Evolutionary conservation across 2,329 filamentous ascomycete species (phyloP), one percentile per base, ranked within the genome.

Genomic region (Phaeoacremonium minimum): DNA sequence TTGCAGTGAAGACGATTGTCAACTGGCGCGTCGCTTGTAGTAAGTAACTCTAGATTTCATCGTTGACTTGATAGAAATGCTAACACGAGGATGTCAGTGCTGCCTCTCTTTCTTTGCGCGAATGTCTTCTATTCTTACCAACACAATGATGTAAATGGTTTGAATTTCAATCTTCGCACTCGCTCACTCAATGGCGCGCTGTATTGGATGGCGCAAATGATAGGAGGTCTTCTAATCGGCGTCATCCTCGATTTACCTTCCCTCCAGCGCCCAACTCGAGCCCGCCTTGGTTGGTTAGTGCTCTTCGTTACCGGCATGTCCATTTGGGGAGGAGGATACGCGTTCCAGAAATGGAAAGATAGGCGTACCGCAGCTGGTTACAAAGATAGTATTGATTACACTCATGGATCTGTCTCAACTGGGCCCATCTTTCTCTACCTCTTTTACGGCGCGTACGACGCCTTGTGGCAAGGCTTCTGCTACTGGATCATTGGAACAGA

Each of bases 391-490:
- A 53, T 73, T 37, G 69, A 74, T 48, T 74, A 66, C 43, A 67
- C 56, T 9, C 48, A 64, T 19, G 69, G 67, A 26, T 44, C 56
- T 28, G 62, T 69, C 28, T 81, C 74, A 35, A 67, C 69, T 6
- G 80, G 79, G 5, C 80, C 80, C 8, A 81, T 85, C 48, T 76
- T 84, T 48, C 62, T 85, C 12, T 85, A 84, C 63, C 79, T 85
- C 53, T 83, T 83, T 59, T 85, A 84, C 52, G 81, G 82, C 28
- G 71, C 77, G 43, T 83, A 79, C 50, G 82, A 85, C 52, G 77
- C 80, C 2, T 66, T 79, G 14, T 85, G 78, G 78, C 80, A 85
- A 55, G 76, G 73, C 3, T 73, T 65, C 44, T 75, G 77, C 35
- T 83, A 83, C 63, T 83, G 78, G 78, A 50, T 69, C n/a, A 65